Evolutionary conservation across 257 asterid genomes (phyloP).

Genomic region (Verbena officinalis): DNA sequence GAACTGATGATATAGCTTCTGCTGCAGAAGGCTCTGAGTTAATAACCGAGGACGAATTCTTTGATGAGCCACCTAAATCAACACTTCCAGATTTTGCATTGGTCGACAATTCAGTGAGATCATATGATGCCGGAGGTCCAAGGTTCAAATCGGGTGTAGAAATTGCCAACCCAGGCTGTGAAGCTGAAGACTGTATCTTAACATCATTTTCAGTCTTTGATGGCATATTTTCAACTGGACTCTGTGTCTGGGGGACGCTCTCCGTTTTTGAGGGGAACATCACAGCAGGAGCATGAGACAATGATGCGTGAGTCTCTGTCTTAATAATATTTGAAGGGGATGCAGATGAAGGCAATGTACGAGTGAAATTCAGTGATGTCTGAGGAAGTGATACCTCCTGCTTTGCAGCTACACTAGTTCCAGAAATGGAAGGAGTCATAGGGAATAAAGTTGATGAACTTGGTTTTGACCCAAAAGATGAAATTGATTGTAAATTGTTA

Average conservation of each 20-base stretch:
- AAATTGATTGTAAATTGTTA: slow-evolving; percentile 35
- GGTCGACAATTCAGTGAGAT: slow-evolving; percentile 33
- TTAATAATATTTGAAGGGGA: slow-evolving; percentile 31
- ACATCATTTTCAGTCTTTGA: slow-evolving; percentile 38
- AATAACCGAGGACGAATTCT: slow-evolving; percentile 35
- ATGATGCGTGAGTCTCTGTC: slow-evolving; percentile 38
- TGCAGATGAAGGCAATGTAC: slow-evolving; percentile 38
- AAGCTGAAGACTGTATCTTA: slow-evolving; percentile 39
- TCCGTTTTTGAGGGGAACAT: slow-evolving; percentile 38
- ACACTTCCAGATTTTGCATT: slow-evolving; percentile 38
- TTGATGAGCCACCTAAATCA: slow-evolving; percentile 36
- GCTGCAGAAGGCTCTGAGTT: slow-evolving; percentile 38
- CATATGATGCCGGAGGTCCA: slow-evolving; percentile 36
- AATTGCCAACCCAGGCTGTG: slow-evolving; percentile 38
- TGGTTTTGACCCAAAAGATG: slow-evolving; percentile 42
- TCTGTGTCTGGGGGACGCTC: slow-evolving; percentile 23
- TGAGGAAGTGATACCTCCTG: slow-evolving; percentile 43
- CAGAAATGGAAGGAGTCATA: slow-evolving; percentile 36
- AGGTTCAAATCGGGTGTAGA: slow-evolving; percentile 34
- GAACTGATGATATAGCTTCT: slow-evolving; percentile 36
- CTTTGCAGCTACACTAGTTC: slow-evolving; percentile 36
- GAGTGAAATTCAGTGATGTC: slow-evolving; percentile 34
- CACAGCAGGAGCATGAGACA: slow-evolving; percentile 36
- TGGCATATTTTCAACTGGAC: slow-evolving; percentile 35
- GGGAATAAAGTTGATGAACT: slow-evolving; percentile 42